These are phyloP conservation scores for Zostera marina DNA, from an alignment of 116 monocot species.

Conservation along the genomic window DNA sequence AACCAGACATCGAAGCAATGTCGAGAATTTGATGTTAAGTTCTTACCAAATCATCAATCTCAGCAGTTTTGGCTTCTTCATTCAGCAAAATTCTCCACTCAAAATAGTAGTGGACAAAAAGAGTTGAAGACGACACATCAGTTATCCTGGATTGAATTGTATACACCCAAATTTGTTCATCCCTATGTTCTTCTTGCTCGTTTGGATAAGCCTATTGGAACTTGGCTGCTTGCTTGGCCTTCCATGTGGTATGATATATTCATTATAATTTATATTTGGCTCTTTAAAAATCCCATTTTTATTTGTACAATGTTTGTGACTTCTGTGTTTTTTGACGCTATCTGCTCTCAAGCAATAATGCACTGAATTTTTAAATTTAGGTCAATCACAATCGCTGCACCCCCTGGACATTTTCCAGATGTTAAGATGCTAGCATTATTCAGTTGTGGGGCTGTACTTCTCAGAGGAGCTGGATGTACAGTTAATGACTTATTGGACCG, in stretches of 20 bases:
- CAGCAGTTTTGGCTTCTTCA: too few relatives aligned
- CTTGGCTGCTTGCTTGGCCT: conserved; percentile 91
- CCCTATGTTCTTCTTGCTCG: conserved; percentile 74
- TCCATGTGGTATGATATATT: conserved; percentile 65
- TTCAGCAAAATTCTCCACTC: too few relatives aligned
- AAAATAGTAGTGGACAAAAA: too few relatives aligned
- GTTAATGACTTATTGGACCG: conserved; percentile 87
- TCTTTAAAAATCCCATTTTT: neutral
- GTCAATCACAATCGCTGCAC: conserved; percentile 83
- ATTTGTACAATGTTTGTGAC: neutral
- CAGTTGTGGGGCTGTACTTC: conserved; percentile 82
- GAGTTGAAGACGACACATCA: neutral
- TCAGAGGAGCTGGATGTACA: conserved; percentile 97
- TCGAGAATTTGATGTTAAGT: too few relatives aligned
- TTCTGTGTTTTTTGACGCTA: neutral
- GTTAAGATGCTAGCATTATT: conserved; percentile 82
- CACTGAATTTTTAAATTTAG: conserved; percentile 14
- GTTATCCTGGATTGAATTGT: conserved; percentile 32
- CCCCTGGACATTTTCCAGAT: conserved; percentile 62
- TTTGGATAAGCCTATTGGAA: conserved; percentile 93
- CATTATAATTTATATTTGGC: neutral
- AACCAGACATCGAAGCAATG: too few relatives aligned
- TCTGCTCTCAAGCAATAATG: neutral
- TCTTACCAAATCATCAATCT: too few relatives aligned
- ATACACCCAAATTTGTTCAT: conserved; percentile 31